Evolutionary conservation across 2,329 filamentous ascomycete species (phyloP).

Genomic region (Phaeophleospora eucalypticola): DNA sequence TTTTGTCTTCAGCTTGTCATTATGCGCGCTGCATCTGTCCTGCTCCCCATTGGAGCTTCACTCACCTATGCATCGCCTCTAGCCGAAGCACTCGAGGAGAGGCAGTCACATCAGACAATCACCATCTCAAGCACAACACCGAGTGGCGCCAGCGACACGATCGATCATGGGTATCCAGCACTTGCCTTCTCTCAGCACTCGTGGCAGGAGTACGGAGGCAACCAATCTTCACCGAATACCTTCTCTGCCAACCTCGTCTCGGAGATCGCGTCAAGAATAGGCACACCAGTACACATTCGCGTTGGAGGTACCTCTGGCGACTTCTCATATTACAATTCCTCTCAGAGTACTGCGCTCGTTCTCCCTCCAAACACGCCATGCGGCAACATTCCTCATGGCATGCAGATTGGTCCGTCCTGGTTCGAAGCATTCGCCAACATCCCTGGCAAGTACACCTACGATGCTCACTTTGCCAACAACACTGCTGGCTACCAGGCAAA

Average conservation of each 20-base stretch:
- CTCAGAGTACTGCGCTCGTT: constrained; percentile 4
- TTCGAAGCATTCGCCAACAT: constrained; percentile 13
- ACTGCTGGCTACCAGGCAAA: constrained; percentile 5
- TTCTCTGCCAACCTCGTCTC: constrained; percentile 14
- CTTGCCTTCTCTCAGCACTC: constrained; percentile 13
- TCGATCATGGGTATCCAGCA: constrained; percentile 6
- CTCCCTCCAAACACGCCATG: constrained; percentile 2
- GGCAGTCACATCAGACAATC: constrained; percentile 1
- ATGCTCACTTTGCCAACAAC: constrained; percentile 12
- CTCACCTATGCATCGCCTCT: neutral
- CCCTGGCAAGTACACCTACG: constrained; percentile 10
- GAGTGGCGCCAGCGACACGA: constrained; percentile 2
- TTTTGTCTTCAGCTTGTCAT: no score
- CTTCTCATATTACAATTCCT: constrained; percentile 6
- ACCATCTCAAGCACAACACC: constrained; percentile 3
- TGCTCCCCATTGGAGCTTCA: neutral
- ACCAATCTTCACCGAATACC: constrained; percentile 10
- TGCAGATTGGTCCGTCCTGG: constrained; percentile 13
- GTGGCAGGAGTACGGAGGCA: constrained; percentile 16
- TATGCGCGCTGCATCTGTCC: neutral
- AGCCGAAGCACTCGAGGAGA: neutral
- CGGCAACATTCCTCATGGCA: constrained; percentile 7
- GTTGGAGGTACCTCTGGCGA: constrained; percentile 16
- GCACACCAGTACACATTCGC: constrained; percentile 12
- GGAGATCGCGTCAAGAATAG: constrained; percentile 7